Conservation (phyloP, 352 stramenopile genomes). For the Globisporangium carolinianum region DNA sequence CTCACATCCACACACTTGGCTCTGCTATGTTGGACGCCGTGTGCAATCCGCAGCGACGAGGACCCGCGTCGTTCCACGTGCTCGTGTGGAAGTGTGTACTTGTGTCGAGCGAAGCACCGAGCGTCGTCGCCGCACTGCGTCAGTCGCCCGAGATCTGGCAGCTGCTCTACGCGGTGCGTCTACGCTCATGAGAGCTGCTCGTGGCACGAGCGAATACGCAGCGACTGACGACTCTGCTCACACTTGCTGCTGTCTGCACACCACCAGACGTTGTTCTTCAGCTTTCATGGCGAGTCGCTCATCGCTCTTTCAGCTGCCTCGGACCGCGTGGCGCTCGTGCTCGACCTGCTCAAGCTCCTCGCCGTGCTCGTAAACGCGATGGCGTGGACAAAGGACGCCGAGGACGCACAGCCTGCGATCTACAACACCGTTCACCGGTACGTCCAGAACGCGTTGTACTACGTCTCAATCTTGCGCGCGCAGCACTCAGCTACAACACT, state of each 20-base stretch:
- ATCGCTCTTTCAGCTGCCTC: constrained; percentile 12
- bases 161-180: constrained; percentile 28
- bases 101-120: constrained; percentile 35
- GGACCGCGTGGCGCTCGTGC: constrained; percentile 22
- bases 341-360: constrained; percentile 57
- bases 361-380: constrained; percentile 51
- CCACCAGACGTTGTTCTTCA: constrained; percentile 44
- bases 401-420: constrained; percentile 18
- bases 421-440: constrained; percentile 23
- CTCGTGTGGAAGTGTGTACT: constrained; percentile 59
- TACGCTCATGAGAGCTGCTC: background rate
- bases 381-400: constrained; percentile 32
- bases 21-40: no score
- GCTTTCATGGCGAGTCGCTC: constrained; percentile 13
- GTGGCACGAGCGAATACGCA: no score
- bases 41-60: constrained; percentile 6
- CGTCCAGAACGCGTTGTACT: background rate
- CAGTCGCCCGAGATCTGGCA: constrained; percentile 30
- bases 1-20: no score
- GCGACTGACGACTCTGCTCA: no score
- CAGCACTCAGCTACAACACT: no score
- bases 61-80: constrained; percentile 29
- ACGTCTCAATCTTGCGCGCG: no score
- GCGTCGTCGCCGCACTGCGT: constrained; percentile 21
- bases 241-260: background rate